Conservation (phyloP, 257 asterid genomes). For the Petunia secreta region DNA sequence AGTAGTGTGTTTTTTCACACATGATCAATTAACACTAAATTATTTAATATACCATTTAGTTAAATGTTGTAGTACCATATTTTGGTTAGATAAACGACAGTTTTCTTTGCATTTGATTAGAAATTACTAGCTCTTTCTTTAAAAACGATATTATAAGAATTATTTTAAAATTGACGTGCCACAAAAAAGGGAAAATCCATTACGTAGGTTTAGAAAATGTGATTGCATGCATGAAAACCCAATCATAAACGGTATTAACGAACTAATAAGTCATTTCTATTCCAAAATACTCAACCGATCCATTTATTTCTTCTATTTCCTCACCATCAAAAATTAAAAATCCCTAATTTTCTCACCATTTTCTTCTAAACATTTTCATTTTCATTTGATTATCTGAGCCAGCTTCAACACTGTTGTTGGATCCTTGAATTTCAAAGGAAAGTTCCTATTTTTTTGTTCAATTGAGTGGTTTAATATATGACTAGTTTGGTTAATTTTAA, state of each 20-base stretch:
- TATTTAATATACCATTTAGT: too few species aligned
- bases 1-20: too few species aligned
- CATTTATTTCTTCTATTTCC: slow-evolving; percentile 22
- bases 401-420: not conserved
- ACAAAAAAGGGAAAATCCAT: too few species aligned
- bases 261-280: not conserved
- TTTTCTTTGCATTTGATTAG: too few species aligned
- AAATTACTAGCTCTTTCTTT: too few species aligned
- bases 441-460: not conserved
- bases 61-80: too few species aligned
- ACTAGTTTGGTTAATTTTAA: not conserved
- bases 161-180: too few species aligned
- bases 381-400: not conserved
- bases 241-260: slow-evolving; percentile 18
- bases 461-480: not conserved
- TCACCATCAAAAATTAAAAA: not conserved
- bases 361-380: too few species aligned
- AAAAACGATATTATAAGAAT: too few species aligned
- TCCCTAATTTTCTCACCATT: not conserved
- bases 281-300: not conserved
- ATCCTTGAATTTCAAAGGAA: not conserved
- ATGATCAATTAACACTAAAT: too few species aligned
- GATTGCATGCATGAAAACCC: slow-evolving; percentile 29
- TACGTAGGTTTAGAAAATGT: not conserved
- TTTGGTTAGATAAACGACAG: too few species aligned